phyloP scores from a whole-genome alignment of 768 basidiomycete species.

The Candolleomyces aberdarensis region DNA sequence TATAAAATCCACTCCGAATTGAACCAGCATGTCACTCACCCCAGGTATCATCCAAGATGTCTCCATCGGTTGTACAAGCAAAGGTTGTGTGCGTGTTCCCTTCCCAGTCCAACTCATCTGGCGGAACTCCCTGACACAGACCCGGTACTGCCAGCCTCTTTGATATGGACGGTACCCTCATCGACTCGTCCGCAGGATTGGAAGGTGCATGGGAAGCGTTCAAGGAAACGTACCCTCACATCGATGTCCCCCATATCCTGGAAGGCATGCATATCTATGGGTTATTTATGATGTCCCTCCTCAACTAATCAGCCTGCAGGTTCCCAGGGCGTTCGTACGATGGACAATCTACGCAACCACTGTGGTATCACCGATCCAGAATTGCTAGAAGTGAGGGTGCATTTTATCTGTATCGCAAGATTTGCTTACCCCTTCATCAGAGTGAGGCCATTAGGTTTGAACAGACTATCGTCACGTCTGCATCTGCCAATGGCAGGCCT shows the following conservation, averaged over 20 bases:
- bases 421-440: constrained; percentile 33
- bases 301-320: constrained; percentile 31
- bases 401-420: neutral
- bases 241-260: constrained; percentile 60
- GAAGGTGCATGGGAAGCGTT: constrained; percentile 82
- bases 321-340: constrained; percentile 79
- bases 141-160: constrained; percentile 46
- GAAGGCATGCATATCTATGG: constrained; percentile 18
- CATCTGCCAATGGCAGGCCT: constrained; percentile 45
- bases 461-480: constrained; percentile 64
- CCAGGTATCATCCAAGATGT: neutral
- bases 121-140: no score
- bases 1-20: neutral
- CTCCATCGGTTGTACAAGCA: neutral
- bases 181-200: constrained; percentile 82
- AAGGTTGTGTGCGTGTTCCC: neutral
- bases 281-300: neutral
- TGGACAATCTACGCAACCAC: constrained; percentile 71
- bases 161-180: constrained; percentile 81
- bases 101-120: neutral
- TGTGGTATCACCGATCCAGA: constrained; percentile 68
- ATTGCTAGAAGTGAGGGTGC: constrained; percentile 55
- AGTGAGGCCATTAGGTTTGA: constrained; percentile 80
- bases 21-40: neutral
- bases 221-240: constrained; percentile 59